Base-by-base conservation (phyloP, 106 monocot species). In the Dendrobium nobile region DNA sequence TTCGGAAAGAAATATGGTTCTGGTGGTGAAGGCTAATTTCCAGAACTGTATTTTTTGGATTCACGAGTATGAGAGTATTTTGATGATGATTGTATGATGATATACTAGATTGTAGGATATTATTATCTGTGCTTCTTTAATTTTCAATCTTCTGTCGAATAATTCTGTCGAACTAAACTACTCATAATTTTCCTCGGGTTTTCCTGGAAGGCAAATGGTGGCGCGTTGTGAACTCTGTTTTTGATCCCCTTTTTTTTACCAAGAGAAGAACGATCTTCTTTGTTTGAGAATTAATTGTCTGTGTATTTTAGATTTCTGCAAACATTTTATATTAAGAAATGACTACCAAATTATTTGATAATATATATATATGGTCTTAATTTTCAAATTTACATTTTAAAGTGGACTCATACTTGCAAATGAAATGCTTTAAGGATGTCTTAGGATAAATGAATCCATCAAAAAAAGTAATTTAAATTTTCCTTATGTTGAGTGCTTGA, bases 381-480 rank as follows among this genome's bases (percentile, higher is more conserved):
- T 82, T 87, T 77, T 87, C 87, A 41, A 74, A 87, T 41, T 78
- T 87, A 84, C 74, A 77, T 77, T 87, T 81, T 55, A 87, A 44
- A 54, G 79, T 76, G 45, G 84, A 19, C 51, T 87, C 87, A 80
- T 87, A 87, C 79, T 84, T 87, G 47, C 47, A 75, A 70, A 87
- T 22, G 77, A 87, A 87, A 40, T 87, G 87, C 79, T 87, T 87
- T 58, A 84, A 20, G 41, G 88, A 77, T 51, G 84, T 88, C 72
- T 88, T 88, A n/a, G 88, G 85, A 72, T 84, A 67, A 47, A 84
- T 79, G 77, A 80, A 73, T 26, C 87, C 85, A 82, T 84, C 85
- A 77, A 88, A 87, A 79, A 80, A 85, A n/a, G 77, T 31, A 85
- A 79, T 22, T 41, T 61, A 44, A 68, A 33, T 67, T 82, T 47